Evolutionary conservation across 768 basidiomycete genomes (phyloP).

Genomic region (Suillus variegatus): DNA sequence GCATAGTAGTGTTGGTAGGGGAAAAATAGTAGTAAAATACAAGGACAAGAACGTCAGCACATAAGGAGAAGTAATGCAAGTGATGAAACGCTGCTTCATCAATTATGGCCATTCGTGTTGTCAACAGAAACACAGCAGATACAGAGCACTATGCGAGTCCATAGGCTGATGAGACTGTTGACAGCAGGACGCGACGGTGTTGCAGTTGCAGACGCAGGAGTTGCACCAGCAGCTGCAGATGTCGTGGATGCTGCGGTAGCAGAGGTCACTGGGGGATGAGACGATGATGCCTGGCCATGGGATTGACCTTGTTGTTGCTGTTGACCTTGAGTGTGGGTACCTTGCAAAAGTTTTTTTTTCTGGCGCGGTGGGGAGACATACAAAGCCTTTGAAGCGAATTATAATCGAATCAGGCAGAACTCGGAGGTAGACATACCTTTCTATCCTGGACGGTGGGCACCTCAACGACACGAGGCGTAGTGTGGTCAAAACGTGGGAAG

Average conservation of each 20-base stretch:
- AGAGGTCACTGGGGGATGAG: background rate
- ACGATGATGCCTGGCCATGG: background rate
- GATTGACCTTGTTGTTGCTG: background rate
- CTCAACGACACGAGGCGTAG: background rate
- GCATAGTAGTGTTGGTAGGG: background rate
- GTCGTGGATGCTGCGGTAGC: background rate
- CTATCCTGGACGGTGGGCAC: background rate
- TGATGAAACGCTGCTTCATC: background rate
- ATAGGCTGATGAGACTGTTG: background rate
- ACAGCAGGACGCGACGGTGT: background rate
- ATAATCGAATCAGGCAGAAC: background rate
- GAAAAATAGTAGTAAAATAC: background rate
- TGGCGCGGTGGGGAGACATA: slow-evolving; percentile 2
- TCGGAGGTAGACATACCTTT: background rate
- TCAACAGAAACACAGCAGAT: background rate
- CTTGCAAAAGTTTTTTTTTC: background rate
- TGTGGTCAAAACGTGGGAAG: background rate
- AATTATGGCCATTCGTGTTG: background rate
- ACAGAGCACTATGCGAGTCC: slow-evolving; percentile 1
- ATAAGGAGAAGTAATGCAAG: background rate
- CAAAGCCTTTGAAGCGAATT: background rate
- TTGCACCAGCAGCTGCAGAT: background rate
- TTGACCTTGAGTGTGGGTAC: background rate
- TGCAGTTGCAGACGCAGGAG: background rate
- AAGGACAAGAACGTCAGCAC: background rate